These are phyloP conservation scores for Arthrobotrys sinensis DNA, from an alignment of 2,329 filamentous ascomycete species.

Conservation along the genomic window DNA sequence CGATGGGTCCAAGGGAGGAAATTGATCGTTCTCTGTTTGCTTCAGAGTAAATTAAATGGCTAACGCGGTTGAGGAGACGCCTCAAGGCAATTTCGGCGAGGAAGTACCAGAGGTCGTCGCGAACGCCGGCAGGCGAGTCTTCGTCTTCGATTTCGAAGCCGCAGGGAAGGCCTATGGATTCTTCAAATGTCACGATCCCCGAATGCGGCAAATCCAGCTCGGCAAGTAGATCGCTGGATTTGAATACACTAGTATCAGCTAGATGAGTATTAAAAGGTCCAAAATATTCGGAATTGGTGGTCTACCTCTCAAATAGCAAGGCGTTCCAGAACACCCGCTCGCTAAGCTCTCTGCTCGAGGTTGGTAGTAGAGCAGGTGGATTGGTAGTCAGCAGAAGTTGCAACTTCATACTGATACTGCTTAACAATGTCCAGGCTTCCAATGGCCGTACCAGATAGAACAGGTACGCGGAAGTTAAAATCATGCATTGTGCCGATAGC, in stretches of 20 bases:
- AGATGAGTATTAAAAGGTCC: conserved; percentile 56
- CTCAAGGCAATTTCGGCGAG: conserved; percentile 85
- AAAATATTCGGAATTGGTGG: conserved; percentile 61
- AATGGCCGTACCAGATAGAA: conserved; percentile 86
- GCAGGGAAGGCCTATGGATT: conserved; percentile 82
- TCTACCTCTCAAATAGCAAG: conserved; percentile 78
- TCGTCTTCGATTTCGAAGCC: conserved; percentile 81
- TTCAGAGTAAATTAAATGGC: conserved; percentile 84
- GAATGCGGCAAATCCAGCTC: conserved; percentile 87
- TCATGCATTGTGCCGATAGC: conserved; percentile 83
- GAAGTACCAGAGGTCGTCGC: conserved; percentile 89
- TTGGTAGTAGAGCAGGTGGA: conserved; percentile 77
- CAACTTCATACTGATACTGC: conserved; percentile 84
- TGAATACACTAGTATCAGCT: conserved; percentile 61
- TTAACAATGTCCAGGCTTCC: conserved; percentile 85
- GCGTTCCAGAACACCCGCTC: conserved; percentile 89
- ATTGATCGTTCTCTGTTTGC: conserved; percentile 71
- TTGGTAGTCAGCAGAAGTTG: conserved; percentile 81
- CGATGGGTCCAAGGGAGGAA: conserved; percentile 81
- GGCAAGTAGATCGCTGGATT: conserved; percentile 77
- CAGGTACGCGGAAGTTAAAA: conserved; percentile 84
- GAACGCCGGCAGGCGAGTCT: conserved; percentile 75
- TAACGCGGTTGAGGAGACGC: conserved; percentile 82
- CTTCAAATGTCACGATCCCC: conserved; percentile 85
- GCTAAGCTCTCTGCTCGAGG: conserved; percentile 79